Evolutionary conservation across 257 asterid genomes (phyloP).

Genomic region (Nicotiana undulata): DNA sequence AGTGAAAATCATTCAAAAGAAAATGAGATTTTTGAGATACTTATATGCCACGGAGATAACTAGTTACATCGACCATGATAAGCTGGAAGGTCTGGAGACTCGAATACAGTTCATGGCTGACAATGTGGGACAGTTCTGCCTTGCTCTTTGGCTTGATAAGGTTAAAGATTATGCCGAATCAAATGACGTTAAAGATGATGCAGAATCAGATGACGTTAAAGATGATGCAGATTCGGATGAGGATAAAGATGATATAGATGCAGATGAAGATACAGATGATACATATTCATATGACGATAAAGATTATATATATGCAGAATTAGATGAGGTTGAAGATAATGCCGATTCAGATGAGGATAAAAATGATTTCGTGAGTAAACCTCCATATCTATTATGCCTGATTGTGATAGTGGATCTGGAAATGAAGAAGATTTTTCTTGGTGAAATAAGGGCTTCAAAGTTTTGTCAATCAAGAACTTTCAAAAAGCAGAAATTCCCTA

Average conservation of each 20-base stretch:
- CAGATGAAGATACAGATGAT: background rate
- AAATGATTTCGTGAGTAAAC: background rate
- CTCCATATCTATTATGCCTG: background rate
- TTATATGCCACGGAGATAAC: background rate
- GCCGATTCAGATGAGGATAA: background rate
- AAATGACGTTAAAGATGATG: background rate
- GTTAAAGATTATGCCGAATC: background rate
- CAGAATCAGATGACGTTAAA: background rate
- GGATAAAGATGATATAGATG: background rate
- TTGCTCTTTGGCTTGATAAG: background rate
- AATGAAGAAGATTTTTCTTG: background rate
- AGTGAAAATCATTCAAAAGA: background rate
- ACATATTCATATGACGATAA: too few species aligned
- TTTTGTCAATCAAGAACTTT: background rate
- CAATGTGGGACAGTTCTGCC: background rate
- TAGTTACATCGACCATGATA: background rate
- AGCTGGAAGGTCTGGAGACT: background rate
- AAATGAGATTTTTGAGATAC: background rate
- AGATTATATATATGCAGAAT: too few species aligned
- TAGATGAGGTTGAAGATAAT: too few species aligned
- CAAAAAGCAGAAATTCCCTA: background rate
- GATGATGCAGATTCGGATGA: background rate
- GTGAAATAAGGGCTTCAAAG: background rate
- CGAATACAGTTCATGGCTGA: background rate
- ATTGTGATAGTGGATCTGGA: background rate